phyloP scores from a whole-genome alignment of 306 rosid species.

The Cucurbita moschata region DNA sequence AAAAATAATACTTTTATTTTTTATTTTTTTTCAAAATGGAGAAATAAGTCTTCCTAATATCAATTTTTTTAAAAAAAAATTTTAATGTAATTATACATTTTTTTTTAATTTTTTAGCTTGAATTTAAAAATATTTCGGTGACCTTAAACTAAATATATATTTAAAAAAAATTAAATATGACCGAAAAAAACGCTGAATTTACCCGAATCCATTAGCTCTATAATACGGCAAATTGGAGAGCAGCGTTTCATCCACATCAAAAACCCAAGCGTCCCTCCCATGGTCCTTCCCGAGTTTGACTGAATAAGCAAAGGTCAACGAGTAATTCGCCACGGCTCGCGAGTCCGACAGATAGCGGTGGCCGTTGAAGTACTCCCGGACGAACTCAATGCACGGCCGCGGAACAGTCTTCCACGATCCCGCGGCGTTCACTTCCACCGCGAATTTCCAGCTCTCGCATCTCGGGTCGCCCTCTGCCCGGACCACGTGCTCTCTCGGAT shows the following conservation, averaged over 20 bases:
- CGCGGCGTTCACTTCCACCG: constrained; percentile 65
- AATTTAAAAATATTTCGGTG: too few relatives aligned
- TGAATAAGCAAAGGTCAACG: constrained; percentile 25
- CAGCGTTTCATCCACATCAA: constrained; percentile 77
- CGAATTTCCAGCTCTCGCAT: constrained; percentile 65
- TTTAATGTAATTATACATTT: too few relatives aligned
- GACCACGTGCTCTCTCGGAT: constrained; percentile 9
- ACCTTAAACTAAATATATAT: too few relatives aligned
- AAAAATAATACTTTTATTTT: too few relatives aligned
- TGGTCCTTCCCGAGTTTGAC: constrained; percentile 24
- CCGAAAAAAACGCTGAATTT: neutral
- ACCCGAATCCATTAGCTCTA: constrained; percentile 48
- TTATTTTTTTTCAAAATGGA: too few relatives aligned
- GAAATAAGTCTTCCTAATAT: too few relatives aligned
- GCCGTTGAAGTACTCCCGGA: constrained; percentile 43
- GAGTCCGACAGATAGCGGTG: constrained; percentile 37
- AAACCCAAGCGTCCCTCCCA: constrained; percentile 72
- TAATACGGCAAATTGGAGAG: constrained; percentile 63
- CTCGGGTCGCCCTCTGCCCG: neutral
- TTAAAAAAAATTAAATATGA: too few relatives aligned
- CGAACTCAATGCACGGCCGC: constrained; percentile 24
- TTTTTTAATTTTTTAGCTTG: too few relatives aligned
- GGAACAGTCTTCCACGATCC: constrained; percentile 50
- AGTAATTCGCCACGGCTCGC: constrained; percentile 13
- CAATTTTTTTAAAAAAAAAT: too few relatives aligned